These are phyloP conservation scores for Esteya vermicola DNA, from an alignment of 2,329 filamentous ascomycete genomes.

Conservation along the genomic window DNA sequence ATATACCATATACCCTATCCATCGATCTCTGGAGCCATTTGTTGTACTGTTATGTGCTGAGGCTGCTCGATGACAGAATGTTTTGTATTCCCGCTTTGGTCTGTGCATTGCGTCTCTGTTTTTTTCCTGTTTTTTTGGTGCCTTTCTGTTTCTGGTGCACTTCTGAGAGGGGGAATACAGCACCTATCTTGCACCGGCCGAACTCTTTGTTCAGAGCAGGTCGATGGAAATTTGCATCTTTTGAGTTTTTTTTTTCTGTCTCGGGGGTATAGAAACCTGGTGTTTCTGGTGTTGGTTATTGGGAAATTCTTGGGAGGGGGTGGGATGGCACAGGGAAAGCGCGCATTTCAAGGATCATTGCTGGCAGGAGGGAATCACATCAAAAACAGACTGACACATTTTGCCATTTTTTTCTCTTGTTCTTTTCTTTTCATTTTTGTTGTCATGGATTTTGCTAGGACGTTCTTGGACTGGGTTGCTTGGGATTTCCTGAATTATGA, in stretches of 20 bases:
- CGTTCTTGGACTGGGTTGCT: neutral
- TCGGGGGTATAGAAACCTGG: slow-evolving; percentile 1
- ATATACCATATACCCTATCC: neutral
- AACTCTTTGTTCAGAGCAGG: neutral
- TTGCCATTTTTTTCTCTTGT: neutral
- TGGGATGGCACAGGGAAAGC: neutral
- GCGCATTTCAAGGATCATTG: too few relatives aligned
- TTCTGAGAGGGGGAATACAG: slow-evolving; percentile 1
- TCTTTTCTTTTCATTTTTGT: neutral
- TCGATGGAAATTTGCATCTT: neutral
- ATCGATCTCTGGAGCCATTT: neutral
- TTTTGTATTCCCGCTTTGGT: neutral
- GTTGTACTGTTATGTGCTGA: neutral
- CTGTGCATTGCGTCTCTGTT: neutral
- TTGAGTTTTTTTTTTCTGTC: slow-evolving; percentile 1
- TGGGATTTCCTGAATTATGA: neutral
- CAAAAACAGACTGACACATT: neutral
- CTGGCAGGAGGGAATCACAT: too few relatives aligned
- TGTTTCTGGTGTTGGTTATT: neutral
- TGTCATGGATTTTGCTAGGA: neutral
- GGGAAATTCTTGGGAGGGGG: neutral
- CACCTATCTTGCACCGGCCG: neutral
- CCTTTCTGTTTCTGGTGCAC: neutral
- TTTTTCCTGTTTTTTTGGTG: neutral
- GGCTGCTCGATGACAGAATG: neutral